Percentiles rank a stretch among this genome's conserved stretches.
These are phyloP conservation scores for Colletotrichum graminicola DNA, from an alignment of 2,329 filamentous ascomycete species.

Conservation along the genomic window DNA sequence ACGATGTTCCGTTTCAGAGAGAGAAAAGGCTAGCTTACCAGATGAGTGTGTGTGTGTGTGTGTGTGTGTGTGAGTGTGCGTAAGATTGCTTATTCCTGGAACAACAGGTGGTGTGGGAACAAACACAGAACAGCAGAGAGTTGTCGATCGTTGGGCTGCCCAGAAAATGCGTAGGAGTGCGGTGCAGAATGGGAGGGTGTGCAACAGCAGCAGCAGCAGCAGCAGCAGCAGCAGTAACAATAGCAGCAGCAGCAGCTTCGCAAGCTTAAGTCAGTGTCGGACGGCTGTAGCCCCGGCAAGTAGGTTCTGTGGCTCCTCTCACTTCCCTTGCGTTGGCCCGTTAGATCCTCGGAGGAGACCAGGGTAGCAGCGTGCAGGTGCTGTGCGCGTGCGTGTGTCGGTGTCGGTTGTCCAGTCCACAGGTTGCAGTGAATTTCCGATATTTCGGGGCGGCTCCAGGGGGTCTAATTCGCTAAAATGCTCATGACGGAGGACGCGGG, in stretches of 20 bases:
- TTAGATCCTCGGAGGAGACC: not conserved
- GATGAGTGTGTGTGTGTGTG: slow-evolving; percentile 13
- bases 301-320: slow-evolving; percentile 8
- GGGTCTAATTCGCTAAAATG: slow-evolving; percentile 28
- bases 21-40: slow-evolving; percentile 30
- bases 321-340: slow-evolving; percentile 4
- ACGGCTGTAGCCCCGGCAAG: slow-evolving; percentile 34
- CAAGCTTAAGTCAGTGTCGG: slow-evolving; percentile 41
- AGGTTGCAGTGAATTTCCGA: slow-evolving; percentile 40
- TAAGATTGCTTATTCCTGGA: slow-evolving; percentile 34
- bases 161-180: slow-evolving; percentile 33
- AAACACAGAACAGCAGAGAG: slow-evolving; percentile 18
- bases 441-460: slow-evolving; percentile 38
- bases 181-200: slow-evolving; percentile 39
- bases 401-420: slow-evolving; percentile 41
- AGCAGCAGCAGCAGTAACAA: no score
- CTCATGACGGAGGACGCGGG: slow-evolving; percentile 21
- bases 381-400: slow-evolving; percentile 14
- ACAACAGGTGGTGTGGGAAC: slow-evolving; percentile 35
- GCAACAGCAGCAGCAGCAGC: not conserved
- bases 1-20: slow-evolving; percentile 39
- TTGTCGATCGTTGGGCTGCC: slow-evolving; percentile 35
- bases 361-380: not conserved
- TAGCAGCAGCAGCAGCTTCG: slow-evolving; percentile 10
- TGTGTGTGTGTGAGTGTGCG: slow-evolving; percentile 4